phyloP scores from a whole-genome alignment of 371 early-diverging fungal genomes.

The Mucor plumbeus region DNA sequence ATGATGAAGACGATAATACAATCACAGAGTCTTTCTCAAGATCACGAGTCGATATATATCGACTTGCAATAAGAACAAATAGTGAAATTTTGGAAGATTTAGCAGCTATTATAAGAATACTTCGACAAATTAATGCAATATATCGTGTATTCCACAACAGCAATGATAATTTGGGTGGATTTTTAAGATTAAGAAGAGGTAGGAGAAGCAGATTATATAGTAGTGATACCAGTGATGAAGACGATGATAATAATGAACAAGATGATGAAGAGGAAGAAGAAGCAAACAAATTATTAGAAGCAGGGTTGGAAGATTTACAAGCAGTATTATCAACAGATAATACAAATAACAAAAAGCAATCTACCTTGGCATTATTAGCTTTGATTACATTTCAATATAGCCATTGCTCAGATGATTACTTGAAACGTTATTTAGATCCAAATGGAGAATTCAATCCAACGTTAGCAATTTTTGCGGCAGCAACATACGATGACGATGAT shows the following conservation, averaged over 20 bases:
- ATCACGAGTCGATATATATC: constrained; percentile 22
- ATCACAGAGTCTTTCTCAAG: constrained; percentile 9
- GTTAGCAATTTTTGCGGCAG: constrained; percentile 34
- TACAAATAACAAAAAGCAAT: constrained; percentile 18
- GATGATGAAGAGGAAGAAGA: constrained; percentile 25
- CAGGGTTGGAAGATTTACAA: constrained; percentile 28
- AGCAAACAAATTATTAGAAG: constrained; percentile 25
- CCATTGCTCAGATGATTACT: constrained; percentile 19
- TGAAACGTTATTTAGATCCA: constrained; percentile 29
- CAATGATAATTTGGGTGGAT: not conserved
- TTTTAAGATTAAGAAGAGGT: not conserved
- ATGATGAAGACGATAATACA: constrained; percentile 16
- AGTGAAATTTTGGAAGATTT: constrained; percentile 31
- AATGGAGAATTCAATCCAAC: constrained; percentile 29
- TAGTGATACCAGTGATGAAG: not conserved
- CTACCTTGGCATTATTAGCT: constrained; percentile 26
- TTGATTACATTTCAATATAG: constrained; percentile 23
- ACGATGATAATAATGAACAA: not conserved
- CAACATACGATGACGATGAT: constrained; percentile 22
- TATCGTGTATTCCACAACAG: constrained; percentile 22
- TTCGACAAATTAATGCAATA: constrained; percentile 29
- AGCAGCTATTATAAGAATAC: constrained; percentile 29
- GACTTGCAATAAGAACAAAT: constrained; percentile 25
- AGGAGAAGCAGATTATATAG: not conserved
- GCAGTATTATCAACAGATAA: constrained; percentile 24